Evolutionary conservation across 139 green algal genomes (phyloP).

Genomic region (Penium margaritaceum): DNA sequence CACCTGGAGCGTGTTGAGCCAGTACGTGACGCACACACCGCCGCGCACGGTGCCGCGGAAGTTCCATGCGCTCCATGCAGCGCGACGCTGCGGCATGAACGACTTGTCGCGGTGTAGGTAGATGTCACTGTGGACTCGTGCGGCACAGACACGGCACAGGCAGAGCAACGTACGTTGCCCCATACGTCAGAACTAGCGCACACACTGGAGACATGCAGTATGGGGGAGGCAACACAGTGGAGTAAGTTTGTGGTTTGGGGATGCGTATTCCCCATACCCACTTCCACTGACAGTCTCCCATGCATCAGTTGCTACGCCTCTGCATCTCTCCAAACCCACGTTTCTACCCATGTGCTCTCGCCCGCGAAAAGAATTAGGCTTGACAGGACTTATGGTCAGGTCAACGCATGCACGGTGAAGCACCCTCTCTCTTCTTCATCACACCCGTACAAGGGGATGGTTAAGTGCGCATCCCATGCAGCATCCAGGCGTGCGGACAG

Average conservation of each 20-base stretch:
- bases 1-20: conserved; percentile 74
- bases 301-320: neutral
- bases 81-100: conserved; percentile 69
- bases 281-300: neutral
- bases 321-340: too few species aligned
- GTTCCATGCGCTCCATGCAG: conserved; percentile 85
- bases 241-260: neutral
- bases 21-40: conserved; percentile 82
- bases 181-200: neutral
- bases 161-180: neutral
- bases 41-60: conserved; percentile 14
- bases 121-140: conserved; percentile 61
- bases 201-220: neutral
- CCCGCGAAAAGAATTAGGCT: too few species aligned
- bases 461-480: too few species aligned
- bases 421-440: too few species aligned
- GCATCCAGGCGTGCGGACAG: too few species aligned
- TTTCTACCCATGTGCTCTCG: too few species aligned
- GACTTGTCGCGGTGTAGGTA: conserved; percentile 74
- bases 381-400: too few species aligned
- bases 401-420: too few species aligned
- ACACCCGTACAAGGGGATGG: too few species aligned
- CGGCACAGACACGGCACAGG: neutral
- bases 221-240: neutral
- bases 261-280: too few species aligned